phyloP scores from a whole-genome alignment of 1,139 yeast genomes.

The Debaryomyces psychrophilus region DNA sequence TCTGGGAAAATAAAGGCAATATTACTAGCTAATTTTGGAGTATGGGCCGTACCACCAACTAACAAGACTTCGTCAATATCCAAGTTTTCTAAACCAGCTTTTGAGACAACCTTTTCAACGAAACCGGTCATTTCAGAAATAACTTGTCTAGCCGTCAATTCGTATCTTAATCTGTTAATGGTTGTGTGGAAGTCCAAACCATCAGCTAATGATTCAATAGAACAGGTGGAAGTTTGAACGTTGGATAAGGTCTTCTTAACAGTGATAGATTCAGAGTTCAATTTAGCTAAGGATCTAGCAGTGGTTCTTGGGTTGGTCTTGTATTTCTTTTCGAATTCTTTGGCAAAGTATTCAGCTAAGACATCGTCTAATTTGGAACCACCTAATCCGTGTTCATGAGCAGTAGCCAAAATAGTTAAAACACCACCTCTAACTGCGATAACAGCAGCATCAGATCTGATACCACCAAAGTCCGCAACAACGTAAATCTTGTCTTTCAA shows the following conservation, averaged over 20 bases:
- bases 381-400: conserved; percentile 82
- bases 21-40: conserved; percentile 86
- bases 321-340: conserved; percentile 90
- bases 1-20: conserved; percentile 80
- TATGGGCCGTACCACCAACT: conserved; percentile 92
- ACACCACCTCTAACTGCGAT: conserved; percentile 93
- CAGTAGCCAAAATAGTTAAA: conserved; percentile 84
- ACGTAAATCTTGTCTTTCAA: conserved; percentile 78
- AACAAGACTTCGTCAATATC: conserved; percentile 90
- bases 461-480: conserved; percentile 96
- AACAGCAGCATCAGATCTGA: conserved; percentile 95
- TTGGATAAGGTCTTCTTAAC: conserved; percentile 93
- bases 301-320: conserved; percentile 79
- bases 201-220: conserved; percentile 92
- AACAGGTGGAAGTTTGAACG: conserved; percentile 85
- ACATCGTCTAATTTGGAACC: conserved; percentile 85
- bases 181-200: conserved; percentile 93
- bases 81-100: conserved; percentile 83
- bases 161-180: conserved; percentile 92
- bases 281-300: conserved; percentile 86
- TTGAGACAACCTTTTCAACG: conserved; percentile 71
- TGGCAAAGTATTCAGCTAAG: conserved; percentile 81
- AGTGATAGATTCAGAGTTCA: conserved; percentile 78
- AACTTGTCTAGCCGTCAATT: conserved; percentile 80
- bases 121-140: conserved; percentile 76